Evolutionary conservation across 805 yeast genomes (phyloP), one percentile per base, ranked within the genome.

Genomic region (Cyberlindnera sargentensis): DNA sequence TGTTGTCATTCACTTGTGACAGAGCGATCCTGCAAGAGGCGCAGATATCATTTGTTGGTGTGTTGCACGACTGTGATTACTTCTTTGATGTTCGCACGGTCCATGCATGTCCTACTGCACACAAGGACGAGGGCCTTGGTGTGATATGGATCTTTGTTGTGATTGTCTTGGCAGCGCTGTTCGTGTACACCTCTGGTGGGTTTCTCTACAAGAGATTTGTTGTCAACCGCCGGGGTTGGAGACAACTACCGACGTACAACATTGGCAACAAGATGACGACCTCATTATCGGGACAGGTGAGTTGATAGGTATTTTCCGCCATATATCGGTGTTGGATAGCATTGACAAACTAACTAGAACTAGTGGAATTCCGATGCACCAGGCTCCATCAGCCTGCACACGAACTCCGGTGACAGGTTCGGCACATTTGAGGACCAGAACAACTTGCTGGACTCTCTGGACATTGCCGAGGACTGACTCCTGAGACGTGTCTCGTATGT

Each of bases 91-190:
- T 87, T 30, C 66, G 88, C 50, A 84, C 95, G 4, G 79, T 85
- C 36, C 84, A 82, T 63, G 96, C 95, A 0, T 88, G 96, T 62
- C 86, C 95, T 0, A 82, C 89, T 1, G 78, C 85, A 8, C 79
- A 81, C 41, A 75, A 79, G 52, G 76, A 72, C 9, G 82, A 81
- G 55, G 78, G 83, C 47, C 62, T 76, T 43, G 80, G 82, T 15
- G 78, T 82, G 3, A 71, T 83, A 41, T 77, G 85, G 68, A 78
- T 84, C 39, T 81, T 84, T 50, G 47, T 77, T 15, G 65, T 78
- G 35, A 80, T 82, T 41, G 48, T 70, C 25, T 48, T 65, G 6
- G 64, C 71, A 29, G 74, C 73, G 1, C 48, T 67, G 5, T 60
- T 61, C 3, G 75, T 71, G 11, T 71, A 66, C 39, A 64, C 69